phyloP scores from a whole-genome alignment of 2,329 filamentous ascomycete species.

The Arthrobotrys sinensis region DNA sequence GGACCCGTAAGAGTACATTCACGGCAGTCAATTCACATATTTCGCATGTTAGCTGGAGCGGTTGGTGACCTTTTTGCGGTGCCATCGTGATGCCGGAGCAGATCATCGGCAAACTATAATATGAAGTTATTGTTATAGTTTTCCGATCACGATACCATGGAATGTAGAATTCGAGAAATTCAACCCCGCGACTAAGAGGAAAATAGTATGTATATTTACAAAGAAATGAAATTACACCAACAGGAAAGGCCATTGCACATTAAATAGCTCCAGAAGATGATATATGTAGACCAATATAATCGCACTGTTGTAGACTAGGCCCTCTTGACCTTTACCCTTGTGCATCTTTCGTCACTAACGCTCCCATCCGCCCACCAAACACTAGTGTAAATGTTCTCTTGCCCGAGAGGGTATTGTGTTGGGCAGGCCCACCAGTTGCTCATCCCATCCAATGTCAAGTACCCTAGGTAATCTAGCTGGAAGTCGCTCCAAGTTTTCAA shows the following conservation, averaged over 20 bases:
- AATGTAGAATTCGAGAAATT: too few relatives aligned
- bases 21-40: too few relatives aligned
- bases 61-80: too few relatives aligned
- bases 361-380: constrained; percentile 52
- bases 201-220: too few relatives aligned
- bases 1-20: too few relatives aligned
- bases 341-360: constrained; percentile 47
- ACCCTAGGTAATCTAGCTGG: constrained; percentile 40
- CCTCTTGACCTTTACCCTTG: constrained; percentile 44
- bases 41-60: too few relatives aligned
- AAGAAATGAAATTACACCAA: constrained; percentile 1
- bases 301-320: not conserved
- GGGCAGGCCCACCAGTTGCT: constrained; percentile 55
- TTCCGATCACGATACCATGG: too few relatives aligned
- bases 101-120: too few relatives aligned
- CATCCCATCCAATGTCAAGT: constrained; percentile 31
- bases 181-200: too few relatives aligned
- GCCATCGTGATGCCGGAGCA: too few relatives aligned
- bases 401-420: constrained; percentile 35
- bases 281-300: too few relatives aligned
- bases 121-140: too few relatives aligned
- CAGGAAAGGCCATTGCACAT: not conserved
- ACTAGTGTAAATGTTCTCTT: constrained; percentile 30
- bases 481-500: constrained; percentile 54
- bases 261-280: not conserved